Conservation (phyloP, 2,329 filamentous ascomycete genomes). For the Lecanosticta acicola region DNA sequence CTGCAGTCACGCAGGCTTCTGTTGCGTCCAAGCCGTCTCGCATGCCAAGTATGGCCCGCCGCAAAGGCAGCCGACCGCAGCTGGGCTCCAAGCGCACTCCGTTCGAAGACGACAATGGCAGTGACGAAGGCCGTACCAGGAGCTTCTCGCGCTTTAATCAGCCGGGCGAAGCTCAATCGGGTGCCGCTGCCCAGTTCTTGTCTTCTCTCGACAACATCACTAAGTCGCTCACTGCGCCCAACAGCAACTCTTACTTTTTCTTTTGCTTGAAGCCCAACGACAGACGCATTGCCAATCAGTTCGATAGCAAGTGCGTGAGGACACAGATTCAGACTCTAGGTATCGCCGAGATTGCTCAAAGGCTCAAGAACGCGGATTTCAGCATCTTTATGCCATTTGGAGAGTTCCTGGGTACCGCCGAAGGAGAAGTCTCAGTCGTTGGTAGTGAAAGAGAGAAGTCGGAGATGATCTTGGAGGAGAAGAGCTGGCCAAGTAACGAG, state of each 20-base stretch:
- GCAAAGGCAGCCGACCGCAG: slow-evolving; percentile 57
- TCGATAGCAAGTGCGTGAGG: slow-evolving; percentile 96
- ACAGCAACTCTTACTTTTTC: slow-evolving; percentile 90
- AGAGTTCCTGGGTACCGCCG: slow-evolving; percentile 85
- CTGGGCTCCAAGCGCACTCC: slow-evolving; percentile 38
- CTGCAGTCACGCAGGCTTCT: slow-evolving; percentile 89
- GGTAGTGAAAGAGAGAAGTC: slow-evolving; percentile 90
- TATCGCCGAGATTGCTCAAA: slow-evolving; percentile 93
- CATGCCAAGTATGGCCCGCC: slow-evolving; percentile 84
- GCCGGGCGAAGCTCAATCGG: slow-evolving; percentile 58
- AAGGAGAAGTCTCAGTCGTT: slow-evolving; percentile 77
- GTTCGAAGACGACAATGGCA: slow-evolving; percentile 42
- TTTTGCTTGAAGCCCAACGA: slow-evolving; percentile 98
- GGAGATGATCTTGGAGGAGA: slow-evolving; percentile 85
- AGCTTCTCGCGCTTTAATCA: slow-evolving; percentile 36
- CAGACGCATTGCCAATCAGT: slow-evolving; percentile 93
- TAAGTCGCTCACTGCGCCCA: slow-evolving; percentile 72
- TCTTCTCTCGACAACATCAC: slow-evolving; percentile 84
- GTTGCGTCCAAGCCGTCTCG: slow-evolving; percentile 93
- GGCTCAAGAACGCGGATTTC: slow-evolving; percentile 88
- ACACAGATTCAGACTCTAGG: slow-evolving; percentile 92
- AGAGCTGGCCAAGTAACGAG: slow-evolving; percentile 87
- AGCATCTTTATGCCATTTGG: slow-evolving; percentile 92
- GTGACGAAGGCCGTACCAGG: slow-evolving; percentile 31
- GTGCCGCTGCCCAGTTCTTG: slow-evolving; percentile 87